phyloP scores from a whole-genome alignment of 2,329 filamentous ascomycete genomes.

The Pyrenophora graminea region DNA sequence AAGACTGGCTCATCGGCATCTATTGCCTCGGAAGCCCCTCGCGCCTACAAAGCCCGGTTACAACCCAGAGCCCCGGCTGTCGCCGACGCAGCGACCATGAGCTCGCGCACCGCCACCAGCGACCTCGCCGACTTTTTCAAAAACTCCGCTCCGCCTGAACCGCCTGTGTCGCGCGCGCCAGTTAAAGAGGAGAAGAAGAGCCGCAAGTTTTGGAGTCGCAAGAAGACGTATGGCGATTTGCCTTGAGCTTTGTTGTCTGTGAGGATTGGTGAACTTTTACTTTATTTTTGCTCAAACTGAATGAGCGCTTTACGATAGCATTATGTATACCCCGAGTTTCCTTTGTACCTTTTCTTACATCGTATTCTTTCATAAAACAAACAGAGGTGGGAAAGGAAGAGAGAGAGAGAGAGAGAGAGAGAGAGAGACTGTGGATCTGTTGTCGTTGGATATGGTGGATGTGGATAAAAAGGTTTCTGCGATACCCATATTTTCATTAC shows the following conservation, averaged over 20 bases:
- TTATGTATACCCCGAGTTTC: not conserved
- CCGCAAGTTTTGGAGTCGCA: slow-evolving; percentile 42
- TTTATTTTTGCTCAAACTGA: too few species aligned
- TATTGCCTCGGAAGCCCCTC: slow-evolving; percentile 25
- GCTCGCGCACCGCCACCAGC: slow-evolving; percentile 39
- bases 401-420: too few species aligned
- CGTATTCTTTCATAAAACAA: too few species aligned
- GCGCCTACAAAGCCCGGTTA: slow-evolving; percentile 32
- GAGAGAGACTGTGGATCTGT: too few species aligned
- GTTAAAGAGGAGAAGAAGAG: slow-evolving; percentile 37
- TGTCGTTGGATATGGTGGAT: too few species aligned
- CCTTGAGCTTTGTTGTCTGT: not conserved
- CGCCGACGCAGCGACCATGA: slow-evolving; percentile 15
- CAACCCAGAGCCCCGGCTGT: slow-evolving; percentile 36
- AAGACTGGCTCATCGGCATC: slow-evolving; percentile 19
- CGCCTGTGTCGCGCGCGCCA: slow-evolving; percentile 9
- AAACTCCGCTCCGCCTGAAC: slow-evolving; percentile 47
- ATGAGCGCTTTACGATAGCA: not conserved
- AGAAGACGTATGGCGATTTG: slow-evolving; percentile 32
- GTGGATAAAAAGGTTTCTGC: too few species aligned
- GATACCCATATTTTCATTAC: too few species aligned
- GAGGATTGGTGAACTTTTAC: too few species aligned
- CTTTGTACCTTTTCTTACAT: too few species aligned
- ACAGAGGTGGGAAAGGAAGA: too few species aligned
- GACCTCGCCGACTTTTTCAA: slow-evolving; percentile 52